Base-by-base conservation (phyloP, 2,329 filamentous ascomycete species). In the Graphilbum fragrans region DNA sequence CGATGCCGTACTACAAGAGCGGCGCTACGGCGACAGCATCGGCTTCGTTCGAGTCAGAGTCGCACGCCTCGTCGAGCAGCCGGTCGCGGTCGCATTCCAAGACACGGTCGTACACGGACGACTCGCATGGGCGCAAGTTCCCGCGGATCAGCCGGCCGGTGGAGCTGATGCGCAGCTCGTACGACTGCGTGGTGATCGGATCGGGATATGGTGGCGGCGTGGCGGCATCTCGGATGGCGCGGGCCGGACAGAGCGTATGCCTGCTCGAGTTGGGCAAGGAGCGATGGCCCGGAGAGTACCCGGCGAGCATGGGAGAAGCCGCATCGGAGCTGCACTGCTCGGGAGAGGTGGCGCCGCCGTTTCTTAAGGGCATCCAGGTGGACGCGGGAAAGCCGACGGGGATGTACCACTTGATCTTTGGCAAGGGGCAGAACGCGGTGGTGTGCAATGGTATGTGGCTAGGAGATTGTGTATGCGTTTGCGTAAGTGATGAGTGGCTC, bases 181-280 rank as follows among this genome's bases (percentile, higher is more conserved):
- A 84, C 49, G 79, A 83, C 57, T 72, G 72, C 32, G 68, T 84
- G 11, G 74, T 83, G 23, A 73, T 83, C 43, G 79, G 80, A 2
- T 81, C 77, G 10, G 80, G 80, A 1, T 84, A 83, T 54, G 80
- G 80, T 20, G 78, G 76, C 32, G 73, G 70, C 20, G 72, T 83
- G 18, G 78, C 79, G 3, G 79, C 78, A 0, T 74, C 74, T 19
- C 67, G 77, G 11, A 75, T 82, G 68, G 71, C 77, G 3, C 67
- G 79, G 41, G 70, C 70, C 2, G 70, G 65, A 3, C 66, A 78
- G 52, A 68, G 63, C 2, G 78, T 83, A 1, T 81, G 77, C 45
- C 56, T 84, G 17, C 63, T 84, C 1, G 80, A 84, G 53, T 62
- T 74, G 17, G 80, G 79, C 2, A 63, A 68, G 43, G 79, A 84